Percentiles rank a stretch among this genome's conserved stretches.
These are phyloP conservation scores for Henningerozyma blattae DNA, from an alignment of 805 yeast genomes.

Conservation along the genomic window DNA sequence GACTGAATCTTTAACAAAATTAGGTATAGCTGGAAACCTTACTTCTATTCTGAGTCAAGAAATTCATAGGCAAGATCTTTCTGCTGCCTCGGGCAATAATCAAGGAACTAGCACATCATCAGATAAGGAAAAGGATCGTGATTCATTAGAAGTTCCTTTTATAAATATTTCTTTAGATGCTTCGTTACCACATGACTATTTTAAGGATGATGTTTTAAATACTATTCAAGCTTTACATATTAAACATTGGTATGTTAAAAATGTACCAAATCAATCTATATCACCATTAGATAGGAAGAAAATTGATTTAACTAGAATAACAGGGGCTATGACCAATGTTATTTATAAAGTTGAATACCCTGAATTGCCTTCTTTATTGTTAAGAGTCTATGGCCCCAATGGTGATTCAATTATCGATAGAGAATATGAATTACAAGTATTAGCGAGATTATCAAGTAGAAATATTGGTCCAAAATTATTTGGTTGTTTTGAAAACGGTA, in stretches of 20 bases:
- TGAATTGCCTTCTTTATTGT: conserved; percentile 46
- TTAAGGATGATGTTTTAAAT: conserved; percentile 67
- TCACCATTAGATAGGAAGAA: conserved; percentile 27
- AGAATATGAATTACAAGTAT: conserved; percentile 59
- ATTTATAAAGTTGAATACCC: conserved; percentile 68
- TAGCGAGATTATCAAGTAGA: conserved; percentile 60
- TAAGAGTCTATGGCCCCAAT: conserved; percentile 82
- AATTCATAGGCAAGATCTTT: too few relatives aligned
- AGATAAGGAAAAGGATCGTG: conserved; percentile 5
- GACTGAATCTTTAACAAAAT: not conserved
- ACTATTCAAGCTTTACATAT: conserved; percentile 52
- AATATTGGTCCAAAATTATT: conserved; percentile 80
- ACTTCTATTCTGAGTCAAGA: not conserved
- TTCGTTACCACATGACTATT: conserved; percentile 69
- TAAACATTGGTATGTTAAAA: conserved; percentile 62
- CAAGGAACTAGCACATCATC: conserved; percentile 2
- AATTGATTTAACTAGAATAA: conserved; percentile 52
- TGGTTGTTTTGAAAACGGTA: conserved; percentile 86
- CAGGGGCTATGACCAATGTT: conserved; percentile 90
- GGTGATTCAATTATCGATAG: conserved; percentile 81
- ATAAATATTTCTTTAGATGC: conserved; percentile 58
- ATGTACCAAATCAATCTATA: conserved; percentile 13
- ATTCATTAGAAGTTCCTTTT: conserved; percentile 30
- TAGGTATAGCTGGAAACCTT: not conserved
- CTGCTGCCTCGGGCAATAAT: not conserved